These are phyloP conservation scores for Penicillium fuscoglaucum DNA, from an alignment of 2,329 filamentous ascomycete genomes.

Conservation along the genomic window DNA sequence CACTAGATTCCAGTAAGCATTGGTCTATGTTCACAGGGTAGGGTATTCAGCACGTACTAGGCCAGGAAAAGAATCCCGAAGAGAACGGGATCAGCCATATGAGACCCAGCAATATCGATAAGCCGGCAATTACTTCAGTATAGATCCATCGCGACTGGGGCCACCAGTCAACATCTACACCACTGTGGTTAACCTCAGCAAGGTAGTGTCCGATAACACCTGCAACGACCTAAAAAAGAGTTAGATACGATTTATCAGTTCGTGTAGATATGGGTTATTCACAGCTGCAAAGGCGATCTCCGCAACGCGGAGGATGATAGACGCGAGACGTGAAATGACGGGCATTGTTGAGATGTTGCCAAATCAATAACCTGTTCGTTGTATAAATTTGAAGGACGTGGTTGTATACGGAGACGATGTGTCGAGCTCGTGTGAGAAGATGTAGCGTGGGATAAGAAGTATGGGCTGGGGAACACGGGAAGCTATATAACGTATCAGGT, in stretches of 20 bases:
- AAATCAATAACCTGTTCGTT: neutral
- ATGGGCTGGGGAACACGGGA: conserved; percentile 5
- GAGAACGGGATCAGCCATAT: conserved; percentile 73
- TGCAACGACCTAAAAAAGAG: conserved; percentile 53
- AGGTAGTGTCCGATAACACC: conserved; percentile 69
- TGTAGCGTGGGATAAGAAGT: neutral
- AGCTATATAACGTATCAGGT: conserved; percentile 20
- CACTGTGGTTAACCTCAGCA: conserved; percentile 42
- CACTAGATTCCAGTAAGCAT: conserved; percentile 37
- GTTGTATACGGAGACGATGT: neutral
- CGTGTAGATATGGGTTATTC: conserved; percentile 23
- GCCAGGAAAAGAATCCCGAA: conserved; percentile 67
- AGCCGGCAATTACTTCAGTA: conserved; percentile 67
- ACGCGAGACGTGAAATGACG: conserved; percentile 55
- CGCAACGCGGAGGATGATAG: conserved; percentile 59
- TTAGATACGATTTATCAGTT: conserved; percentile 11
- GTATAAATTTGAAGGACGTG: neutral
- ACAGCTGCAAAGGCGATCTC: conserved; percentile 72
- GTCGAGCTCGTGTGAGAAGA: neutral
- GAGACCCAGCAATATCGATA: conserved; percentile 68
- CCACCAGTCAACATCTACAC: conserved; percentile 49
- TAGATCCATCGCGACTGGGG: conserved; percentile 70
- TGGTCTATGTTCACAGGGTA: neutral
- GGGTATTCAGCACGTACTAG: conserved; percentile 37
- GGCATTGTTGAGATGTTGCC: conserved; percentile 44